Evolutionary conservation across 176 grass and related monocot species (phyloP).

Genomic region (Aegilops tauschii): DNA sequence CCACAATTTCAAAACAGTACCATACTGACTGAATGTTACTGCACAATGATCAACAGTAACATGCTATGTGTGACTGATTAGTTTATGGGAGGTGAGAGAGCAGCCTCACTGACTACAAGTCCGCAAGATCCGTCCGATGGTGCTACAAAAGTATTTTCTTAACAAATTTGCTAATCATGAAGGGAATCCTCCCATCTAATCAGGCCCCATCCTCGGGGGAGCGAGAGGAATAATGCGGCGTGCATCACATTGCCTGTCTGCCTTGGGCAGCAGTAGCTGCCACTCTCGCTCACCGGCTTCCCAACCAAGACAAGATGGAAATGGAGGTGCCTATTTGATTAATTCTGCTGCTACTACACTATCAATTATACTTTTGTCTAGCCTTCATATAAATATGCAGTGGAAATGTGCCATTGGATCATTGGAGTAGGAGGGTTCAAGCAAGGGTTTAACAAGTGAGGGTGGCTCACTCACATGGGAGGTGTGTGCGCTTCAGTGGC

Average conservation of each 20-base stretch:
- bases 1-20: not conserved
- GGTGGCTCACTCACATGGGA: constrained; percentile 52
- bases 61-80: not conserved
- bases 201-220: constrained; percentile 31
- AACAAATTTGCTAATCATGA: constrained; percentile 54
- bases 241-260: constrained; percentile 61
- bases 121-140: constrained; percentile 29
- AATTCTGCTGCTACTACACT: constrained; percentile 1
- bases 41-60: not conserved
- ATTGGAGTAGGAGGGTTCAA: constrained; percentile 43
- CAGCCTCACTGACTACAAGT: constrained; percentile 21
- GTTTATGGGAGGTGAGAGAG: not conserved
- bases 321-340: constrained; percentile 35
- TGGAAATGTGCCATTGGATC: constrained; percentile 27
- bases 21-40: not conserved
- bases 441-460: constrained; percentile 45
- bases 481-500: constrained; percentile 37
- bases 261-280: constrained; percentile 32
- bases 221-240: constrained; percentile 37
- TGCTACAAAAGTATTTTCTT: constrained; percentile 18
- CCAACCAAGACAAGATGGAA: constrained; percentile 53
- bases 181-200: constrained; percentile 41
- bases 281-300: constrained; percentile 42
- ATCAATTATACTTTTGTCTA: not conserved
- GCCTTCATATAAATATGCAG: constrained; percentile 22